Conservation (phyloP, 2,329 filamentous ascomycete species). For the Malbranchea cinnamomea region DNA sequence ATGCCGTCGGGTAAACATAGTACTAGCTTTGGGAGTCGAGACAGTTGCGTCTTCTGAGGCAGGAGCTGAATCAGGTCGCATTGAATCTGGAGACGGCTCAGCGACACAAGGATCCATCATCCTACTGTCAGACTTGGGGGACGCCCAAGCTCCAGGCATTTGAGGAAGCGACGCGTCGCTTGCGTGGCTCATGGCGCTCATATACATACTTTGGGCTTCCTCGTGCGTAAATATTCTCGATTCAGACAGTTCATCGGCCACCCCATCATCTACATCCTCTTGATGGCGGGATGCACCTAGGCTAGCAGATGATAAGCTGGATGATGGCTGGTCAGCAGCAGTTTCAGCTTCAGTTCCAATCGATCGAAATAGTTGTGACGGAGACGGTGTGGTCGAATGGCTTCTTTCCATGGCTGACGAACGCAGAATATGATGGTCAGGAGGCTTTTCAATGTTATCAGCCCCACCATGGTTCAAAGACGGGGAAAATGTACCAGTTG, state of each 20-base stretch:
- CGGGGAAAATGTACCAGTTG: no score
- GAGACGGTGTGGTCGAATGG: no score
- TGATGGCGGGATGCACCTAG: not conserved
- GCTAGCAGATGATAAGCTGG: not conserved
- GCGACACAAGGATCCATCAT: conserved; percentile 5
- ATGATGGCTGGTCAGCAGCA: not conserved
- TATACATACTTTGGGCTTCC: conserved; percentile 37
- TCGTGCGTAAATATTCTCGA: conserved; percentile 34
- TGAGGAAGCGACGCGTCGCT: conserved; percentile 17
- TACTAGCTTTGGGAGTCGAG: no score
- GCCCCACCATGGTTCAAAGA: no score
- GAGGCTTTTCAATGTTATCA: conserved; percentile 16
- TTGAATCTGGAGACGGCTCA: not conserved
- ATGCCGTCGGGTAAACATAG: no score
- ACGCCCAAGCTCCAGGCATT: conserved; percentile 31
- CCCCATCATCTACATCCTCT: conserved; percentile 1
- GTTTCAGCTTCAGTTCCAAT: no score
- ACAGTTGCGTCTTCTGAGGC: conserved; percentile 1
- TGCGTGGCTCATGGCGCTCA: conserved; percentile 40
- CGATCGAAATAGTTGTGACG: no score
- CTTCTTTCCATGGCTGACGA: no score
- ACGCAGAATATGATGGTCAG: conserved; percentile 2
- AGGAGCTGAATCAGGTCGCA: conserved; percentile 2
- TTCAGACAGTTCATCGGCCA: conserved; percentile 25
- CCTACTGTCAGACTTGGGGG: conserved; percentile 12